These are phyloP conservation scores for Blastocystis sp. DNA, from an alignment of 352 stramenopile species.

Conservation along the genomic window DNA sequence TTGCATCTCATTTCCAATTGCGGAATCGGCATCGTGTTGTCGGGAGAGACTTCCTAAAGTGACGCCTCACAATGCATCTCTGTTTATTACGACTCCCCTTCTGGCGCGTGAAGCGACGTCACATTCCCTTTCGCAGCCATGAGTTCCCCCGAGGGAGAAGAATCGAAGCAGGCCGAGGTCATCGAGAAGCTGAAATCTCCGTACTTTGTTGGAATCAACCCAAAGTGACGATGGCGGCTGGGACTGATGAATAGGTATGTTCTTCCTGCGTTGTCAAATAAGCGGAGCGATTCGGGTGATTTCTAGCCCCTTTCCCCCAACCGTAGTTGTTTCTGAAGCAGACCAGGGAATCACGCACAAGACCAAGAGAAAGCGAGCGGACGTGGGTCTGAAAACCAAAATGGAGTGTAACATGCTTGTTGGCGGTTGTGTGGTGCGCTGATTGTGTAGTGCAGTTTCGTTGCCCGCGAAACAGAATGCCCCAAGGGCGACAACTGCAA, in stretches of 20 bases:
- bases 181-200: conserved; percentile 46
- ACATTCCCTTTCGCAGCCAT: neutral
- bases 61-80: neutral
- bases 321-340: neutral
- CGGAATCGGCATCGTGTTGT: neutral
- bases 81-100: neutral
- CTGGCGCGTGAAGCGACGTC: neutral
- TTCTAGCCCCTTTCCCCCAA: neutral
- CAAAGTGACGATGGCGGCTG: conserved; percentile 11
- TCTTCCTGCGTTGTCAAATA: conserved; percentile 47
- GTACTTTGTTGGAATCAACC: conserved; percentile 68
- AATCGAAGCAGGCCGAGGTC: conserved; percentile 27
- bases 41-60: neutral
- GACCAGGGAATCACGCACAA: conserved; percentile 35
- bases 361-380: conserved; percentile 57
- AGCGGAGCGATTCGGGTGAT: conserved; percentile 12
- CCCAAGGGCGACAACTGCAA: conserved; percentile 80
- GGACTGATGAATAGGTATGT: conserved; percentile 39
- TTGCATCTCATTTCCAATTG: neutral
- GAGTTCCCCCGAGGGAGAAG: neutral
- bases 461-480: conserved; percentile 77
- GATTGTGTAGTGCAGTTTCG: conserved; percentile 73
- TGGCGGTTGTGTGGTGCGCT: neutral
- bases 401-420: conserved; percentile 35
- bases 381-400: conserved; percentile 53